Percentiles rank a stretch among this genome's conserved stretches.
These are phyloP conservation scores for Polygonum maritimum DNA, from an alignment of 148 eudicot genomes.

Conservation along the genomic window DNA sequence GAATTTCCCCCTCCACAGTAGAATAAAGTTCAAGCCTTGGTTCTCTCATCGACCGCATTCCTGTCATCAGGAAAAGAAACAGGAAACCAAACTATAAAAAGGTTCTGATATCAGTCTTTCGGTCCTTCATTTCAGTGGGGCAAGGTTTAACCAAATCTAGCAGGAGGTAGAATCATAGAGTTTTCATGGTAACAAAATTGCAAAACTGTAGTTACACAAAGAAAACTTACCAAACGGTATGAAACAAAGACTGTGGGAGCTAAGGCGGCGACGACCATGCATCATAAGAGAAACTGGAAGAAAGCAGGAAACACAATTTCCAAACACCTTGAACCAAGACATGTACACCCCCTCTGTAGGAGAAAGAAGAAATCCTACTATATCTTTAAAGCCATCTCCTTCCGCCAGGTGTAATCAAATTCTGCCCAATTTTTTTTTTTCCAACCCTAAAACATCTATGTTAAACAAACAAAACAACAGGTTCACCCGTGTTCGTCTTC, in stretches of 20 bases:
- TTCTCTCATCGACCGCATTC: constrained; percentile 7
- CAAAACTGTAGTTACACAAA: too few relatives aligned
- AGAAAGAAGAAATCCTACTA: not conserved
- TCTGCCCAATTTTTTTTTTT: too few relatives aligned
- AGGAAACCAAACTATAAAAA: not conserved
- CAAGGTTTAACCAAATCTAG: too few relatives aligned
- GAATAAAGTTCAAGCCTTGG: constrained; percentile 13
- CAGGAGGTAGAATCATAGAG: too few relatives aligned
- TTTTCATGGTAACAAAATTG: too few relatives aligned
- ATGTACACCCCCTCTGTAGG: not conserved
- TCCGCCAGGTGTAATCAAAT: too few relatives aligned
- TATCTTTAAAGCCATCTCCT: too few relatives aligned
- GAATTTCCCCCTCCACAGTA: constrained; percentile 12
- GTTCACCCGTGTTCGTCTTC: too few relatives aligned
- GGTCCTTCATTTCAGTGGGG: too few relatives aligned
- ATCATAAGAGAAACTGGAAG: not conserved
- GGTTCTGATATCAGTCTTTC: not conserved
- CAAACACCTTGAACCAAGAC: not conserved
- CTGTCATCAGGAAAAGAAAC: constrained; percentile 7
- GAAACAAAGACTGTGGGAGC: not conserved
- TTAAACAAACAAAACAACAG: too few relatives aligned
- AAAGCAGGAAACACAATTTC: not conserved
- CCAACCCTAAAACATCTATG: too few relatives aligned
- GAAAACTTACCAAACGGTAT: not conserved
- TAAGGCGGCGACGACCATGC: not conserved